Evolutionary conservation across 2,329 filamentous ascomycete genomes (phyloP).

Genomic region (Zalaria sp.): DNA sequence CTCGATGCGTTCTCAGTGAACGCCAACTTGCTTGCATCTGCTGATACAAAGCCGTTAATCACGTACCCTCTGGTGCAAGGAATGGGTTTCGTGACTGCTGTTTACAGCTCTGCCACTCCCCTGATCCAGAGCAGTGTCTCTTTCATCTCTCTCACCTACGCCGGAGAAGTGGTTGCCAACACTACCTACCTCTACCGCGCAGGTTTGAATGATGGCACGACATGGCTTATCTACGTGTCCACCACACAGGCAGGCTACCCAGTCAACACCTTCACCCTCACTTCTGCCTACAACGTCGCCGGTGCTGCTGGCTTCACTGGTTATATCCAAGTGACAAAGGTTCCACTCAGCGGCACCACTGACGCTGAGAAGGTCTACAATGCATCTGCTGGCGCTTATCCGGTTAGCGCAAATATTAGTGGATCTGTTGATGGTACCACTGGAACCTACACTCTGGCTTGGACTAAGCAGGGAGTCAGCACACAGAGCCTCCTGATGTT

Average conservation of each 20-base stretch:
- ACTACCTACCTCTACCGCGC: conserved; percentile 65
- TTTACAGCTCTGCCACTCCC: conserved; percentile 56
- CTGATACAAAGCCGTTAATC: conserved; percentile 42
- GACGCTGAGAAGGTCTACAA: conserved; percentile 59
- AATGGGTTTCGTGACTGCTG: conserved; percentile 71
- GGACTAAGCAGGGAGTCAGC: conserved; percentile 53
- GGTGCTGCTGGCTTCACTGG: conserved; percentile 59
- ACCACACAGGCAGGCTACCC: conserved; percentile 42
- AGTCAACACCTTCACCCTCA: conserved; percentile 45
- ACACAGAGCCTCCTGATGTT: conserved; percentile 61
- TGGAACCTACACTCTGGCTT: conserved; percentile 62
- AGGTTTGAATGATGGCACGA: conserved; percentile 52
- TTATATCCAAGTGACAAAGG: conserved; percentile 70
- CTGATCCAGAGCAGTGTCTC: conserved; percentile 60
- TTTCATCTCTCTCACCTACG: conserved; percentile 48
- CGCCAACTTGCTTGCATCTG: conserved; percentile 48
- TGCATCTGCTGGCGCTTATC: conserved; percentile 59
- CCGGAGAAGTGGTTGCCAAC: conserved; percentile 39
- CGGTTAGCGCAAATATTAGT: conserved; percentile 47
- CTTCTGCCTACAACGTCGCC: conserved; percentile 50
- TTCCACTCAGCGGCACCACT: conserved; percentile 31
- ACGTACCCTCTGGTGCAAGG: conserved; percentile 79
- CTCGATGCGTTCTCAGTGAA: conserved; percentile 46
- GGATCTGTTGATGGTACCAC: conserved; percentile 44
- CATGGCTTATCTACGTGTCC: conserved; percentile 71